Evolutionary conservation across 768 basidiomycete genomes (phyloP), one percentile per base, ranked within the genome.

Genomic region (Tulasnella calospora): DNA sequence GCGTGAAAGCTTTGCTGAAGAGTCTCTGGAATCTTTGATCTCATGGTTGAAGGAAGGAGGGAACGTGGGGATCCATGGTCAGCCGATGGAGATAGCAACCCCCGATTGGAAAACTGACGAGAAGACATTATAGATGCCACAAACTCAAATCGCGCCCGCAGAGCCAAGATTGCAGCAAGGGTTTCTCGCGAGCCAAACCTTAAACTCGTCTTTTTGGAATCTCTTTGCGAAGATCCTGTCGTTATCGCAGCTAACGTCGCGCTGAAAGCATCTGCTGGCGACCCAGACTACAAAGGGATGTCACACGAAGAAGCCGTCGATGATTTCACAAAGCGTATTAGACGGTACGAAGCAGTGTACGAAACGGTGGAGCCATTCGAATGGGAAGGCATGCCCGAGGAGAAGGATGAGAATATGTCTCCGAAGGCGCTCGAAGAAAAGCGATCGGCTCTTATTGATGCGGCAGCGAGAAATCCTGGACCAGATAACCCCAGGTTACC

Each of bases 191-290:
- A 89, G 89, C 94, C 92, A 72, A 93, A 94, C 19, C 89, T 99
- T 79, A 88, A 89, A 76, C 88, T 95, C 40, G 92, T 99, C 80
- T 99, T 98, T 85, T 89, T 99, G 71, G 98, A 99, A 86, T 96
- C 95, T 0, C 85, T 94, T 76, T 99, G 97, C 86, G 92, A 94
- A 83, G 96, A 99, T 84, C 96, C 96, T 0, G 91, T 89, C 1
- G 89, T 97, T 80, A 96, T 99, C 79, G 96, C 98, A 0, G 92
- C 96, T 27, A 99, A 99, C 82, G 91, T 99, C 61, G 95, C 94
- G 10, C 88, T 99, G 79, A 99, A 99, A 86, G 96, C 98, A 70
- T 90, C 90, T 78, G 95, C 94, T 1, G 98, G 98, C 27, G 98
- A 99, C 86, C 98, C 98, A 0, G 98, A 99, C 84, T 99, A 99